Conservation (phyloP, 176 grass and related monocot species). For the Areca catechu region DNA sequence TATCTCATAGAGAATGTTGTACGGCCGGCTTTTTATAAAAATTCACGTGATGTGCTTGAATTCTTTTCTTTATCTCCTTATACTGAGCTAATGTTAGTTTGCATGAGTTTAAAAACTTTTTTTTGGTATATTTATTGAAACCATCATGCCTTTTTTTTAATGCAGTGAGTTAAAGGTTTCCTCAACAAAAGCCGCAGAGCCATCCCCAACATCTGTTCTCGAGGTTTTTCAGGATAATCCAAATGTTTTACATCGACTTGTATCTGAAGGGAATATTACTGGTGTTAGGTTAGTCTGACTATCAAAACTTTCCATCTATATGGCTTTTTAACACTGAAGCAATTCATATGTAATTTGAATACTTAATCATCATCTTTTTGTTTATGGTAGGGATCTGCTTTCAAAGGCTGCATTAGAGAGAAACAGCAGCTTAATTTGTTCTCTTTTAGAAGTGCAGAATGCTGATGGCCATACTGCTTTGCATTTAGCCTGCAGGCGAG, state of each 20-base stretch:
- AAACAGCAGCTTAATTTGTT: constrained; percentile 51
- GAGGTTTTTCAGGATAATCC: constrained; percentile 68
- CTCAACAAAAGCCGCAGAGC: constrained; percentile 46
- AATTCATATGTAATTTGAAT: no score
- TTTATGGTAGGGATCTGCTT: constrained; percentile 62
- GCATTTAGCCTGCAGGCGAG: constrained; percentile 86
- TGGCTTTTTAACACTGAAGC: background rate
- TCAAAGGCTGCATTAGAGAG: constrained; percentile 52
- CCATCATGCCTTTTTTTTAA: constrained; percentile 22
- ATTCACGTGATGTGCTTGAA: no score
- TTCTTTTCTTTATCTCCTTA: no score
- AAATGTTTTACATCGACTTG: constrained; percentile 81
- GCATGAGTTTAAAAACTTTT: no score
- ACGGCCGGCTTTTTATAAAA: no score
- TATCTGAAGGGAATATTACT: constrained; percentile 67
- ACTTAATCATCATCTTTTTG: background rate
- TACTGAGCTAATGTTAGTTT: no score
- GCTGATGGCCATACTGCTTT: constrained; percentile 76
- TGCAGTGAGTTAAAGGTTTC: constrained; percentile 66
- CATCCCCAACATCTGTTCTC: constrained; percentile 50
- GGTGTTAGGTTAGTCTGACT: constrained; percentile 54
- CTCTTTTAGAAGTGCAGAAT: constrained; percentile 82
- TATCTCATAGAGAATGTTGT: no score
- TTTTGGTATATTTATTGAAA: constrained; percentile 1
- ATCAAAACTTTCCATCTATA: background rate